Percentiles rank a stretch among this genome's conserved stretches.
Conservation (phyloP, 2,329 filamentous ascomycete species). For the Sarocladium kiliense region DNA sequence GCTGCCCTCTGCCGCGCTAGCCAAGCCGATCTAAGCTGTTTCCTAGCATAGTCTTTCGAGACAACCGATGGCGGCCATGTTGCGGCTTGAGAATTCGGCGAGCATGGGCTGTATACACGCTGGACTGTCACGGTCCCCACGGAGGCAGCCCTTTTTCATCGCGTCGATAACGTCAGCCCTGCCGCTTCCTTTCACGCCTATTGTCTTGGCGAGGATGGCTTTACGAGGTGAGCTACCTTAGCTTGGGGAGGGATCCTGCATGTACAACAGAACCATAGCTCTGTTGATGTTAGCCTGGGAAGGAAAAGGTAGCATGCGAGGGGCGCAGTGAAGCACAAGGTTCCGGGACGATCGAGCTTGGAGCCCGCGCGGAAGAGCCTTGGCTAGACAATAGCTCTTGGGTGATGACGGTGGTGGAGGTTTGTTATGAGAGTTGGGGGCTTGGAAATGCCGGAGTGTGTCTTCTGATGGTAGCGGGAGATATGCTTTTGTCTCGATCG, state of each 20-base stretch:
- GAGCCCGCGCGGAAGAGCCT: no score
- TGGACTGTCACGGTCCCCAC: no score
- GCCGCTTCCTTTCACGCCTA: background rate
- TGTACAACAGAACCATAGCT: no score
- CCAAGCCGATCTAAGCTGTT: background rate
- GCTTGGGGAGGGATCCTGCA: no score
- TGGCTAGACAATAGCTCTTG: background rate
- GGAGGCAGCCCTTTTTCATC: no score
- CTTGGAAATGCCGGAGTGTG: background rate
- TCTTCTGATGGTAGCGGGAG: background rate
- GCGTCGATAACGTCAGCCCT: conserved; percentile 1
- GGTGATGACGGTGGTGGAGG: background rate
- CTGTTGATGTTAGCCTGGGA: no score
- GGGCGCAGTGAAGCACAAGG: no score
- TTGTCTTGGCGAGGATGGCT: background rate
- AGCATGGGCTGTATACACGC: no score
- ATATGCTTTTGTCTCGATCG: background rate
- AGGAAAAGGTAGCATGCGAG: no score
- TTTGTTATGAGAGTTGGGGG: background rate
- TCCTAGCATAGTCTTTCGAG: background rate
- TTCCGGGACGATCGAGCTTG: no score
- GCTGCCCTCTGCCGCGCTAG: background rate
- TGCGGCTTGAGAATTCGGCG: no score
- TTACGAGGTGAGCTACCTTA: background rate
- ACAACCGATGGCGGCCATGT: background rate